These are phyloP conservation scores for Clavulina sp. DNA, from an alignment of 768 basidiomycete genomes.

Conservation along the genomic window DNA sequence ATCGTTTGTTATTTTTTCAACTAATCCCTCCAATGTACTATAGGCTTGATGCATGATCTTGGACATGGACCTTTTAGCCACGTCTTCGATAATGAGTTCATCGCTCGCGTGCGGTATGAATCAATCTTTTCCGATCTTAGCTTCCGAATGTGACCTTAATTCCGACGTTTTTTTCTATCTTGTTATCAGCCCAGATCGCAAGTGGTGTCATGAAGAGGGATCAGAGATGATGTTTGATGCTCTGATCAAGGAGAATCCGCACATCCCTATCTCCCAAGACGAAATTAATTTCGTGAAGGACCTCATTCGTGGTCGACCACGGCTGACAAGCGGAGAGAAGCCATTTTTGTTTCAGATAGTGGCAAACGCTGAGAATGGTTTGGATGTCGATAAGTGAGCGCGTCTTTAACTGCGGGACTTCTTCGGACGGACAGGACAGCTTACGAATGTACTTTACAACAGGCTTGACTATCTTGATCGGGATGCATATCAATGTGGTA, in stretches of 20 bases:
- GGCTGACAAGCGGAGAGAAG: constrained; percentile 30
- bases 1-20: constrained; percentile 16
- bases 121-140: not conserved
- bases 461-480: constrained; percentile 74
- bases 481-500: constrained; percentile 26
- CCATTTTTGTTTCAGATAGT: constrained; percentile 71
- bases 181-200: constrained; percentile 25
- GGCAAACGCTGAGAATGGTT: constrained; percentile 60
- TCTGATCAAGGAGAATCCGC: constrained; percentile 35
- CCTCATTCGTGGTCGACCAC: constrained; percentile 48
- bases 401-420: too few relatives aligned
- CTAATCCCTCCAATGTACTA: not conserved
- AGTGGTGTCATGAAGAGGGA: constrained; percentile 63
- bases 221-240: constrained; percentile 73
- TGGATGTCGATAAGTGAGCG: constrained; percentile 71
- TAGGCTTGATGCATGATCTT: not conserved
- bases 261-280: constrained; percentile 28
- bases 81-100: constrained; percentile 62
- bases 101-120: constrained; percentile 47
- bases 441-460: too few relatives aligned
- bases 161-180: not conserved
- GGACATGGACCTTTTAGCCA: constrained; percentile 80
- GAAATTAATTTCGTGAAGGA: constrained; percentile 55
- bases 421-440: not conserved
- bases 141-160: not conserved